Base-by-base conservation (phyloP, 371 early-diverging fungal genomes). In the Lichtheimia ramosa region DNA sequence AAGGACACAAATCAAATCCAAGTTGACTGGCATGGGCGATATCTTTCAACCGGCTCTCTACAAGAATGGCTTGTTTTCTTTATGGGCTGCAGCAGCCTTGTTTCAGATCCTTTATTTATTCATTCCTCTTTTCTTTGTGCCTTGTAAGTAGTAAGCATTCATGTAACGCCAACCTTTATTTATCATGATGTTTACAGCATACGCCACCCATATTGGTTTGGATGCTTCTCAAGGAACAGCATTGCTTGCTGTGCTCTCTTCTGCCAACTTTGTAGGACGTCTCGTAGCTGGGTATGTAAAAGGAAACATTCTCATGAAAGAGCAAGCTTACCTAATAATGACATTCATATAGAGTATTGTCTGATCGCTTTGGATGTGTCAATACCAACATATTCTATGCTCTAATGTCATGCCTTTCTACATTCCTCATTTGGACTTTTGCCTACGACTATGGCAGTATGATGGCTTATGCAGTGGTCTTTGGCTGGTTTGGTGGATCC, bases 41-140 rank as follows among this genome's bases (percentile, higher is more conserved):
- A 55, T 79, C 23, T 51, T 77, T 39, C 71, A 68, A 20, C 59
- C 77, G 24, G 54, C 71, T 4, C 54, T 76, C 46, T 41, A 51
- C 40, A 46, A 46, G 10, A 74, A 81, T 24, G 49, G 58, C 21
- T 70, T 71, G 43, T 70, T 76, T 53, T 59, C 65, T 0, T 58
- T 75, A 10, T 75, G 68, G 68, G 65, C 64, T 50, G 34, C 68
- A 18, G 62, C 64, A 14, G 68, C 65, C 12, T 68, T 68, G 41
- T 41, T 75, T 3, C 66, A 68, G 28, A 62, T 73, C 60, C 14
- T 70, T 48, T 65, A 65, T 12, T 70, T 73, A n/a, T 66, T 61
- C 51, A 63, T 75, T 49, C 73, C 76, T 13, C 63, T 62, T 7
- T 73, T 70, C 34, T 70, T 62, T 56, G 53, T 75, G 14, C 76